phyloP scores from a whole-genome alignment of 495 filamentous ascomycete species.

The Penicillium daleae region DNA sequence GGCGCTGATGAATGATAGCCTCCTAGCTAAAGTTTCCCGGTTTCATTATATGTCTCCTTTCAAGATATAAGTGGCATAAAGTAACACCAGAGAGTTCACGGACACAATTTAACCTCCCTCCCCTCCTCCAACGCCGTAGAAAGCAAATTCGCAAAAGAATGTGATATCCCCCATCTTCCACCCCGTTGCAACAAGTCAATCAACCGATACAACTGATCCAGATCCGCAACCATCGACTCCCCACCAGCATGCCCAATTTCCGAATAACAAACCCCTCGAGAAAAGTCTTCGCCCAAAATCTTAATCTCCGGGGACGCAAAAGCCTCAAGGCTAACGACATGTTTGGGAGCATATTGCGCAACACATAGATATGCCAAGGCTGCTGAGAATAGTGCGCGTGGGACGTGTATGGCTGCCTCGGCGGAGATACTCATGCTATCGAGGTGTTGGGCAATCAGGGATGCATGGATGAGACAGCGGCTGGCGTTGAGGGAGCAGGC shows the following conservation, averaged over 20 bases:
- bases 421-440: slow-evolving; percentile 31
- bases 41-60: too few relatives aligned
- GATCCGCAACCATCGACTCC: slow-evolving; percentile 13
- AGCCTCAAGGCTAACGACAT: slow-evolving; percentile 16
- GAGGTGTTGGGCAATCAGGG: slow-evolving; percentile 26
- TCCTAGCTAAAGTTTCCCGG: too few relatives aligned
- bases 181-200: slow-evolving; percentile 39
- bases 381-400: slow-evolving; percentile 31
- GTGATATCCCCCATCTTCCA: slow-evolving; percentile 41
- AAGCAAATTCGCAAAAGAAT: slow-evolving; percentile 31
- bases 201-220: slow-evolving; percentile 28
- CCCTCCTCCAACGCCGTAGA: slow-evolving; percentile 22
- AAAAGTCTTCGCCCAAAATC: slow-evolving; percentile 14
- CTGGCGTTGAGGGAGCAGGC: slow-evolving; percentile 26
- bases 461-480: slow-evolving; percentile 34
- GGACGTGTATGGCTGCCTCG: slow-evolving; percentile 39
- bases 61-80: too few relatives aligned
- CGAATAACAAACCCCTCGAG: not conserved
- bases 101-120: not conserved
- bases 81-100: not conserved
- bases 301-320: slow-evolving; percentile 29
- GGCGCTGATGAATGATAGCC: too few relatives aligned
- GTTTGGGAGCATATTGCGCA: slow-evolving; percentile 14
- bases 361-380: slow-evolving; percentile 31
- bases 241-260: slow-evolving; percentile 6